Base-by-base conservation (phyloP, 352 stramenopile genomes). In the Elongisporangium undulatum region DNA sequence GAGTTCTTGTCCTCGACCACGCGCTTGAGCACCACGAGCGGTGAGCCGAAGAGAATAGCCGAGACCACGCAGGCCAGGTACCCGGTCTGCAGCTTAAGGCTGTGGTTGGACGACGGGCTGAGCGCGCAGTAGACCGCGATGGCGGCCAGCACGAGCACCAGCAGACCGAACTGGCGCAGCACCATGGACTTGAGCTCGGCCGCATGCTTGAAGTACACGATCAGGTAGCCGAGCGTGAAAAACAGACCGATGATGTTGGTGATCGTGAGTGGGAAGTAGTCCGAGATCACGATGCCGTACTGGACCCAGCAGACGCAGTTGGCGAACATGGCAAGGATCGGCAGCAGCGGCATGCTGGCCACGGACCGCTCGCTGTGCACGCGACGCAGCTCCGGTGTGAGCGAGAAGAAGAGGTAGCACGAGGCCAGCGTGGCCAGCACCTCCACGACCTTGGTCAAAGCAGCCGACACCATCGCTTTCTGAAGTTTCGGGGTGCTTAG, bases 301-400 rank as follows among this genome's bases (percentile, higher is more conserved):
- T 83, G 57, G 12, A 62, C 71, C 78, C 78, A 89, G 58, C 73
- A 61, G 34, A 80, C 63, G 55, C 79, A 82, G 61, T 89, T 89
- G n/a, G 56, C 75, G 24, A 85, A 54, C 78, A 87, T 85, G n/a
- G 75, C 76, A 39, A 87, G 61, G 53, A 87, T 69, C 26, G 73
- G 78, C 22, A 87, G 62, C 12, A 65, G 57, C 19, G 67, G 64
- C 64, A 79, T 71, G 39, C 45, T 70, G n/a, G 56, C 49, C 3
- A 66, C 72, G 62, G 60, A 72, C 48, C 73, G 71, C 13, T 66
- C 51, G 48, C 58, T 61, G 9, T 74, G 66, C 55, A 79, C 74
- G 19, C 67, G 54, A 9, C 69, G 71, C 50, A 86, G 69, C 13
- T 62, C 65, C 1, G 74, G 76, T 8, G 73, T 26, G 0, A 83